Evolutionary conservation across 176 grass and related monocot species (phyloP), one percentile per base, ranked within the genome.

Genomic region (Rhynchospora tenuis): DNA sequence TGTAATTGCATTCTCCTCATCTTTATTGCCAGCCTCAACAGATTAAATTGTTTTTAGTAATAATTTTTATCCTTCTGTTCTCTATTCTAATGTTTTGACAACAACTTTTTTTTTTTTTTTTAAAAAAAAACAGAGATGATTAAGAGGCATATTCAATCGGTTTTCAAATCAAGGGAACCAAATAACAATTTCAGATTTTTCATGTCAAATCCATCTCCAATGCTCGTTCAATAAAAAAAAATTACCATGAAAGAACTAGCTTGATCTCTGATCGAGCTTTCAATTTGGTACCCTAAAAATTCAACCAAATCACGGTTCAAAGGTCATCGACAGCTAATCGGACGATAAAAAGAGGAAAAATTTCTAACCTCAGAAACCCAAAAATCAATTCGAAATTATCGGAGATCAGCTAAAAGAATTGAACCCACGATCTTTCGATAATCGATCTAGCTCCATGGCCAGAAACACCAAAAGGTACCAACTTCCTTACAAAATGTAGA

Each of bases 341-440:
- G 33, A 28, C 61, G 9, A 76, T 44, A 19, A 69, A 73, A 68
- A 61, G 14, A 74, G 67, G 3, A 50, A 72, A 43, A 48, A 64
- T 16, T 51, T 14, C 22, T 13, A 63, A 27, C 20, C 55, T 85
- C 23, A 62, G 42, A 50, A 63, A 65, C 33, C 33, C 33, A 38
- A 38, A 20, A 65, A 67, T 76, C 56, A 89, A 85, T 66, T 68
- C 33, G 28, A 59, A 86, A 67, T 62, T 58, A 67, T 55, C 19
- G 70, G 24, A 17, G 15, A 82, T 23, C 51, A 46, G 38, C 16
- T 59, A 46, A 61, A 79, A 81, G 11, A 50, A 67, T 50, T 10
- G 26, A 82, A 61, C 80, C 28, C 16, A 28, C 15, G n/a, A 81
- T 66, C 61, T 13, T 55, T n/a, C 7, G 48, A 74, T 64, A 55